Percentiles rank a stretch among this genome's conserved stretches.
These are phyloP conservation scores for Neospermospora avenae DNA, from an alignment of 2,329 filamentous ascomycete species.

Conservation along the genomic window DNA sequence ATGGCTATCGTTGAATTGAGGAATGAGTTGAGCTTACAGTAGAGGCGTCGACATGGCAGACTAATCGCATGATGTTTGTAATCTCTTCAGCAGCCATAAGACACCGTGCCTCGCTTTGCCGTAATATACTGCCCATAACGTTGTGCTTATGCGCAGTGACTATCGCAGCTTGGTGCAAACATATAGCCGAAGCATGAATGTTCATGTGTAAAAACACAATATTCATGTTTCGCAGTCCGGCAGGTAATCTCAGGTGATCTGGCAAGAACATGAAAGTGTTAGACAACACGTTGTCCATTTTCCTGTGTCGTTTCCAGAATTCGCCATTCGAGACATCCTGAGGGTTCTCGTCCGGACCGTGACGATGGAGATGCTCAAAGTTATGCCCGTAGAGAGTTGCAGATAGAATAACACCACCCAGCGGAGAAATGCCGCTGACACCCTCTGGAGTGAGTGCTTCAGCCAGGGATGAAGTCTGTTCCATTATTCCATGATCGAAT, in stretches of 20 bases:
- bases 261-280: constrained; percentile 78
- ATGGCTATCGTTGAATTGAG: constrained; percentile 13
- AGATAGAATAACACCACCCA: constrained; percentile 70
- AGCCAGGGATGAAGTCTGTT: constrained; percentile 60
- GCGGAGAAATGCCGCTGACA: constrained; percentile 62
- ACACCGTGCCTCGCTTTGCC: constrained; percentile 69
- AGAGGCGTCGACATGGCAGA: constrained; percentile 65
- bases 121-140: constrained; percentile 61
- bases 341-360: constrained; percentile 65
- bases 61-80: constrained; percentile 75
- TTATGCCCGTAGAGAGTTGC: constrained; percentile 80
- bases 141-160: constrained; percentile 75
- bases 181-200: constrained; percentile 83
- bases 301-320: constrained; percentile 84
- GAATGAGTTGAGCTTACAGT: constrained; percentile 50
- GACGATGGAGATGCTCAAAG: constrained; percentile 74
- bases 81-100: constrained; percentile 81
- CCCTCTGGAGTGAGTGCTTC: constrained; percentile 52
- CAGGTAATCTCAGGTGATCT: constrained; percentile 67
- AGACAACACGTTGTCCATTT: constrained; percentile 76
- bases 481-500: constrained; percentile 63
- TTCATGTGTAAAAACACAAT: constrained; percentile 84
- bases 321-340: constrained; percentile 70
- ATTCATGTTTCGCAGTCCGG: constrained; percentile 64
- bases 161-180: constrained; percentile 82